These are phyloP conservation scores for Reticulascus tulasneorum DNA, from an alignment of 2,329 filamentous ascomycete genomes.

Conservation along the genomic window DNA sequence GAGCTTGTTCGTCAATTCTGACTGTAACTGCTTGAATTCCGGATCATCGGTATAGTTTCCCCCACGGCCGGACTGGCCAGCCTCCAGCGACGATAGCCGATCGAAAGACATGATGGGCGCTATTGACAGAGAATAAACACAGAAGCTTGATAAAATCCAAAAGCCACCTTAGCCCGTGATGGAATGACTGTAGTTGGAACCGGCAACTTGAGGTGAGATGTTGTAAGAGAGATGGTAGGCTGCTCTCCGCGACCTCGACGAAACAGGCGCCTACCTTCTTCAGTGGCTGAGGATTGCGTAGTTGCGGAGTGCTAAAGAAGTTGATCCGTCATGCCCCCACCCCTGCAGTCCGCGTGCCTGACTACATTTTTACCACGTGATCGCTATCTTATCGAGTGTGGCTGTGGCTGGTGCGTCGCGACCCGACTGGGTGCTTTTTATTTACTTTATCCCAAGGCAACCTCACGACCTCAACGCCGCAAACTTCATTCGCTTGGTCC, in stretches of 20 bases:
- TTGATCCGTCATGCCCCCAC: too few relatives aligned
- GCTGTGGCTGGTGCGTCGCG: constrained; percentile 2
- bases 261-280: too few relatives aligned
- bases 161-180: too few relatives aligned
- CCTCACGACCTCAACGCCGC: constrained; percentile 11
- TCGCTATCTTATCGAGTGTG: too few relatives aligned
- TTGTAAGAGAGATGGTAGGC: too few relatives aligned
- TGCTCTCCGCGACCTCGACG: too few relatives aligned
- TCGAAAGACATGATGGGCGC: constrained; percentile 87
- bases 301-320: too few relatives aligned
- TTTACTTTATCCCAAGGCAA: constrained; percentile 20
- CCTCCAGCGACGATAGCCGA: constrained; percentile 78
- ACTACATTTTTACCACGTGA: constrained; percentile 9
- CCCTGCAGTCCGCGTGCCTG: constrained; percentile 7
- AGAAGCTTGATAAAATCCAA: too few relatives aligned
- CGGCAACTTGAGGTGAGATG: too few relatives aligned
- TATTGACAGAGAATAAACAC: too few relatives aligned
- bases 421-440: constrained; percentile 14
- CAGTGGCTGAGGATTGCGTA: too few relatives aligned
- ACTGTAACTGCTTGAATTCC: constrained; percentile 79
- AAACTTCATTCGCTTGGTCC: constrained; percentile 22
- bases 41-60: constrained; percentile 81
- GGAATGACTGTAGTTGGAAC: too few relatives aligned
- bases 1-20: constrained; percentile 79
- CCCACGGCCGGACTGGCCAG: constrained; percentile 66